A percentile compares a stretch with the other conserved stretches of the same genome.
phyloP scores from a whole-genome alignment of 257 asterid species.

The Solanum raphanifolium region DNA sequence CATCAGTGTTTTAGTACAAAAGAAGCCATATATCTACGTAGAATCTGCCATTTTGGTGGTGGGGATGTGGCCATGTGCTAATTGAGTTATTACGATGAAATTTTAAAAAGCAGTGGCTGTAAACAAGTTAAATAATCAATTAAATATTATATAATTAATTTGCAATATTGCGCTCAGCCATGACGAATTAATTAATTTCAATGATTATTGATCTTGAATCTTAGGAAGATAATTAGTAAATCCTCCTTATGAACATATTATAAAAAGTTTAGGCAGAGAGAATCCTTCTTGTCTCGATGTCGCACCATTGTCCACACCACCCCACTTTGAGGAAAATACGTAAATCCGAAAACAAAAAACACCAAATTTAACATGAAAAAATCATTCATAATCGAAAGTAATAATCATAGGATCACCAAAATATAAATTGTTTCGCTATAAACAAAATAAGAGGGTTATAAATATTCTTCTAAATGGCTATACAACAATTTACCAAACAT shows the following conservation, averaged over 20 bases:
- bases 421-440: too few species aligned
- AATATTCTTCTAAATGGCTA: too few species aligned
- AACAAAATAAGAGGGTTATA: too few species aligned
- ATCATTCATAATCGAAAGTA: accelerated
- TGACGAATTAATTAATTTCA: background rate
- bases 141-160: background rate
- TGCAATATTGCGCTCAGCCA: background rate
- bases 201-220: background rate
- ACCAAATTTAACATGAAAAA: too few species aligned
- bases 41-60: background rate
- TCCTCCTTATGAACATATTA: background rate
- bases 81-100: background rate
- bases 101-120: background rate
- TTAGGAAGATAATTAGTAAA: background rate
- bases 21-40: background rate
- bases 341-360: accelerated
- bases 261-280: background rate
- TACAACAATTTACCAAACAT: too few species aligned
- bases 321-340: background rate
- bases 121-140: background rate
- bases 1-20: background rate
- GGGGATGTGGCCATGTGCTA: background rate
- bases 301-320: background rate
- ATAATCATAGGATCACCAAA: too few species aligned
- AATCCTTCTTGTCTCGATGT: constrained; percentile 2